Evolutionary conservation across 495 filamentous ascomycete species (phyloP), one percentile per base, ranked within the genome.

Genomic region (Poronia punctata): DNA sequence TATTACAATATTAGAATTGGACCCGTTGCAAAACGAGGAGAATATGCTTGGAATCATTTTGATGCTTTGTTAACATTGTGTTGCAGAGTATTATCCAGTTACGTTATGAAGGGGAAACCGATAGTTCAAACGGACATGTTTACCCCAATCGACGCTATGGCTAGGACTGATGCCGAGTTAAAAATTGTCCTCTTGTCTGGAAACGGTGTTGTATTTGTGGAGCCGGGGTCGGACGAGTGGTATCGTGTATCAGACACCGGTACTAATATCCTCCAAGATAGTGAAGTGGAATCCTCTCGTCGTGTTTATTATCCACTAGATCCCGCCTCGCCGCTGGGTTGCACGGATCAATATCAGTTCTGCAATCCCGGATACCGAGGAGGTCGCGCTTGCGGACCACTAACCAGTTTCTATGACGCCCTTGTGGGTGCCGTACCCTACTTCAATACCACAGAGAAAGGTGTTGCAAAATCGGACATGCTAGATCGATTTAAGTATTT

Each of bases 281-380:
- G 5, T 28, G 20, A n/a, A 3, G 32, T 16, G 7, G 3, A 38
- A 3, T 7, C 8, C 2, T 17, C n/a, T 11, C 18, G 4, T 6
- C 4, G 5, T 12, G 8, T 35, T 14, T 45, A 37, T 22, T 14
- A 37, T 10, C 33, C 32, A 9, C n/a, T 16, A 10, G 31, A 45
- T 14, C 31, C 41, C 1, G 41, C 24, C 1, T 45, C 41, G n/a
- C 41, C 33, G 3, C 14, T 45, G 6, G 41, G 41, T 11, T 45
- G 41, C 20, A 9, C 5, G 2, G 24, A 28, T 4, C 41, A 37
- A 30, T 29, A 10, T 20, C 38, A 41, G 10, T 31, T 41, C 12
- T 41, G 55, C 66, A 29, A 3, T 11, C 15, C 3, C 3, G 41
- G 10, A 35, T 18, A 20, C 15, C 2, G 12, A 15, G 5, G n/a